phyloP scores from a whole-genome alignment of 345 rosid genomes.

The Leavenworthia alabamica region DNA sequence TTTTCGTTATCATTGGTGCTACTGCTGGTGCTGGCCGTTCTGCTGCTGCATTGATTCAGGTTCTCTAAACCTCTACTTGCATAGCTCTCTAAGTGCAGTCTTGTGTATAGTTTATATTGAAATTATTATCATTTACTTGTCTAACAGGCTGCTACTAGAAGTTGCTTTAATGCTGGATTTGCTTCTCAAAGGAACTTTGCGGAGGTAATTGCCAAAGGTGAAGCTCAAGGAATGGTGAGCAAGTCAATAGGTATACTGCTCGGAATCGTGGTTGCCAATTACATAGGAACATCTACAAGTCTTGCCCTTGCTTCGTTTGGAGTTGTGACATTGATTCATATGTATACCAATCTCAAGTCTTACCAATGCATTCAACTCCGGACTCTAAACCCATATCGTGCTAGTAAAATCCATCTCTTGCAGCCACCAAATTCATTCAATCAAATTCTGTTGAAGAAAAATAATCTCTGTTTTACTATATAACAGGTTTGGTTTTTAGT shows the following conservation, averaged over 20 bases:
- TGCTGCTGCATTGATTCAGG: slow-evolving; percentile 94
- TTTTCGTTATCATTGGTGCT: slow-evolving; percentile 73
- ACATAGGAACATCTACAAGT: slow-evolving; percentile 64
- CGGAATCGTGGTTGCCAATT: slow-evolving; percentile 78
- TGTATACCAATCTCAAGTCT: slow-evolving; percentile 92
- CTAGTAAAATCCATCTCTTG: slow-evolving; percentile 55
- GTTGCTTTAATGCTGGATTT: slow-evolving; percentile 98
- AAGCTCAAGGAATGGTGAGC: slow-evolving; percentile 99
- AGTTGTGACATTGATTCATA: slow-evolving; percentile 79
- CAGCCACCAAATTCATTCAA: background rate
- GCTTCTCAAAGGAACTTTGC: slow-evolving; percentile 99
- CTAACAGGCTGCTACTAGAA: slow-evolving; percentile 78
- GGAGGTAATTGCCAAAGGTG: slow-evolving; percentile 98
- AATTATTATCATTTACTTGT: slow-evolving; percentile 3
- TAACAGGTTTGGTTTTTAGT: slow-evolving; percentile 91
- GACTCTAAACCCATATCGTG: slow-evolving; percentile 95
- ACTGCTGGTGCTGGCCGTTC: slow-evolving; percentile 91
- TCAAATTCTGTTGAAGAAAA: background rate
- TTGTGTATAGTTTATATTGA: background rate
- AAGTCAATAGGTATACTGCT: slow-evolving; percentile 72
- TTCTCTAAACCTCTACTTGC: background rate
- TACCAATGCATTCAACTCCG: slow-evolving; percentile 87
- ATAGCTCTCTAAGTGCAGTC: background rate
- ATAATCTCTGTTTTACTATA: slow-evolving; percentile 7
- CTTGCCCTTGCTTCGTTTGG: slow-evolving; percentile 75